Percentiles rank a stretch among this genome's conserved stretches.
phyloP scores from a whole-genome alignment of 257 asterid genomes.

The Przewalskia tangutica region DNA sequence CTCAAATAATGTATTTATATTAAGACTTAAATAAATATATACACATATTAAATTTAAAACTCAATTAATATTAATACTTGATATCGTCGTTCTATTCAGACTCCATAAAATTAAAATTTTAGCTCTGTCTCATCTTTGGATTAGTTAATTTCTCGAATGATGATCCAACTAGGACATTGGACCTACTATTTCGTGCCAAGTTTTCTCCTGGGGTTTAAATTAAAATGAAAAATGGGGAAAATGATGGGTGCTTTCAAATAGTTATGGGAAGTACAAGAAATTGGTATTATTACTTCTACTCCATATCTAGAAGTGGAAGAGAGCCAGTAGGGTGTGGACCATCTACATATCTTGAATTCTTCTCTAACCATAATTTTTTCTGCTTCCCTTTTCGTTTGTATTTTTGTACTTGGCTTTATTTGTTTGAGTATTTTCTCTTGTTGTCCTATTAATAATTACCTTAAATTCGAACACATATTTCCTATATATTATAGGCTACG shows the following conservation, averaged over 20 bases:
- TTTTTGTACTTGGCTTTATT: slow-evolving; percentile 6
- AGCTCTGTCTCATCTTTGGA: background rate
- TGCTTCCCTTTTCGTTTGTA: slow-evolving; percentile 1
- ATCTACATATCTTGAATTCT: background rate
- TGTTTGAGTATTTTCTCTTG: background rate
- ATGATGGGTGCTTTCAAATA: background rate
- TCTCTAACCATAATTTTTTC: background rate
- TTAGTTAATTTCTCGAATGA: background rate
- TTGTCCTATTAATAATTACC: background rate
- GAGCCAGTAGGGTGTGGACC: slow-evolving; percentile 2
- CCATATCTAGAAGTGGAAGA: background rate
- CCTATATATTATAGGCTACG: background rate
- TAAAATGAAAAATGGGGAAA: background rate
- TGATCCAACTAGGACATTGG: background rate
- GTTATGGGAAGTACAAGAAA: slow-evolving; percentile 1
- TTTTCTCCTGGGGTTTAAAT: background rate
- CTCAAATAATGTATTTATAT: background rate
- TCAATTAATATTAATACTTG: no score
- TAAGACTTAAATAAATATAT: background rate
- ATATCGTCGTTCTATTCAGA: background rate
- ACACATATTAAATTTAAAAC: background rate
- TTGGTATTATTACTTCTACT: slow-evolving; percentile 5
- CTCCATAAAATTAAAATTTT: no score
- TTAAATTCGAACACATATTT: background rate
- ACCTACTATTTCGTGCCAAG: background rate